Base-by-base conservation (phyloP, 1,284 basidiomycete genomes). In the Phylloboletellus chloephorus region DNA sequence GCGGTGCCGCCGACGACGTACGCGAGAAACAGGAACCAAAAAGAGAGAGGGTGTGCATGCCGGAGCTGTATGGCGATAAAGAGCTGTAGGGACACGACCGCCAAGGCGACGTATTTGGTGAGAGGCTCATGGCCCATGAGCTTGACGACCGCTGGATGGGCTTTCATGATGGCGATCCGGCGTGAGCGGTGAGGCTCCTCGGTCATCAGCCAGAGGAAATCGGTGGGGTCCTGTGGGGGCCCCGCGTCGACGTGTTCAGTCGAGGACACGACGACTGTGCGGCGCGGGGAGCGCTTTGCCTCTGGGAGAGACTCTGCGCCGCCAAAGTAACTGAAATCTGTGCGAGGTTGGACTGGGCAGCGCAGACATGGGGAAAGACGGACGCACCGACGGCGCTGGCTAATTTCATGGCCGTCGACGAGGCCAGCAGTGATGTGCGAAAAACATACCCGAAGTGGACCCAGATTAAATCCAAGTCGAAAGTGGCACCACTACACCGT, bases 131-230 rank as follows among this genome's bases (percentile, higher is more conserved):
- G 74, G 19, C 95, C 95, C 95, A 98, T 98, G 31, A 98, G 78
- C 58, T 88, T 89, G 5, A 82, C 88, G 41, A 96, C 88, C 72
- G 97, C 86, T 0, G 95, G 95, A 60, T 98, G 93, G 0, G 87
- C 84, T 60, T 94, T 93, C 67, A 98, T 76, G 47, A 98, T 97
- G 7, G 82, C 88, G 68, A 81, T 82, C 35, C 95, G 72, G 33
- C 95, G 72, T 15, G 83, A 80, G 22, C 93, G 78, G 64, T 98
- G 96, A 5, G 95, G 95, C 62, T 98, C 96, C 65, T 98, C 95
- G 1, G 91, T 97, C 78, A 96, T 88, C 42, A 95, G 66, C 95
- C 95, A 98, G 21, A 98, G 69, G 56, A 93, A 93, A 54, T 93
- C 89, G 1, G 73, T 64, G 0, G 86, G 81, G 51, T 88, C 76